Evolutionary conservation across 352 stramenopile species (phyloP).

Genomic region (Phytopythium litorale): DNA sequence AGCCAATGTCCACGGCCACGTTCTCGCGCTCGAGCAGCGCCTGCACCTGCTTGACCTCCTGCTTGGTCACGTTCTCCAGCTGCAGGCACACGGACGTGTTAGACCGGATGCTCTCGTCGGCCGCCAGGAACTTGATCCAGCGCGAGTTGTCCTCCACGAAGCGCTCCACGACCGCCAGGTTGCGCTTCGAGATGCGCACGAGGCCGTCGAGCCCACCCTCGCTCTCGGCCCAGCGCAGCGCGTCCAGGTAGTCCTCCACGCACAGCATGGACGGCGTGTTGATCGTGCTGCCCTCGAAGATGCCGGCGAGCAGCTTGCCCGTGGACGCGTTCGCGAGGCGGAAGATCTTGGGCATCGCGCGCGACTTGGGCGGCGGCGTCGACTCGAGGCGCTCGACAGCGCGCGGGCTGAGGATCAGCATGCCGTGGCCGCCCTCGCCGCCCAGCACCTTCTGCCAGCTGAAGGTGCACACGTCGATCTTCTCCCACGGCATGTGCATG

Average conservation of each 20-base stretch:
- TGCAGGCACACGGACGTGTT: slow-evolving; percentile 98
- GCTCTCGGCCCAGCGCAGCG: slow-evolving; percentile 94
- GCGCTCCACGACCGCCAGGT: slow-evolving; percentile 94
- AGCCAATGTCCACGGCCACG: slow-evolving; percentile 97
- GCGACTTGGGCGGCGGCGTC: slow-evolving; percentile 80
- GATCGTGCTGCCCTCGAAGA: slow-evolving; percentile 99
- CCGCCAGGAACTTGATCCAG: slow-evolving; percentile 97
- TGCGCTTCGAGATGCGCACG: slow-evolving; percentile 92
- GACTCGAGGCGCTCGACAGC: slow-evolving; percentile 96
- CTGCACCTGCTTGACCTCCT: slow-evolving; percentile 97
- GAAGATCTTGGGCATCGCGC: slow-evolving; percentile 99
- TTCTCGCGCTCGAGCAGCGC: slow-evolving; percentile 94
- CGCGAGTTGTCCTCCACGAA: slow-evolving; percentile 95
- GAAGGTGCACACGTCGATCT: slow-evolving; percentile 99
- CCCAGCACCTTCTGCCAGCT: slow-evolving; percentile 99
- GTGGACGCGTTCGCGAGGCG: slow-evolving; percentile 95
- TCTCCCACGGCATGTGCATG: slow-evolving; percentile 98
- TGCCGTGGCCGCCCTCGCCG: slow-evolving; percentile 96
- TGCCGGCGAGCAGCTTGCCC: slow-evolving; percentile 90
- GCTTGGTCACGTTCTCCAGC: slow-evolving; percentile 89
- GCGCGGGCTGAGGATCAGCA: slow-evolving; percentile 96
- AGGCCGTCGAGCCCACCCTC: slow-evolving; percentile 93
- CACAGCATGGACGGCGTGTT: slow-evolving; percentile 99
- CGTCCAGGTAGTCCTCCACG: slow-evolving; percentile 99
- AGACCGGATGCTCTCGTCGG: slow-evolving; percentile 91